Evolutionary conservation across 2,329 filamentous ascomycete genomes (phyloP).

Genomic region (Fusarium succisae): DNA sequence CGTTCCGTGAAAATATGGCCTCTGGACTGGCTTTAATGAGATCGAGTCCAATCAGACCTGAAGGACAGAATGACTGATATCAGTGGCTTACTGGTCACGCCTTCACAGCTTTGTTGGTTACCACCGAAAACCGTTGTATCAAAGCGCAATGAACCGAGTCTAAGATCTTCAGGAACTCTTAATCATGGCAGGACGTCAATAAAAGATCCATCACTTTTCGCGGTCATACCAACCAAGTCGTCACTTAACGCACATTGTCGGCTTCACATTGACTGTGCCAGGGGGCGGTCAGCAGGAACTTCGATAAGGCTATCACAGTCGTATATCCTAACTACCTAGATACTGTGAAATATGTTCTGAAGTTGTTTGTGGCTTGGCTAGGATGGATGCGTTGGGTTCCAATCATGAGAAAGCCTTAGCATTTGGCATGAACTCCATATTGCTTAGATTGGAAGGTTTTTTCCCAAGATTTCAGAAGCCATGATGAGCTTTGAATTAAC

Average conservation of each 20-base stretch:
- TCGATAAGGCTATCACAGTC: neutral
- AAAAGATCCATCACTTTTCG: neutral
- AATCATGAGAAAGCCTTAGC: constrained; percentile 23
- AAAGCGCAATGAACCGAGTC: neutral
- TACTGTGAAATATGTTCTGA: constrained; percentile 20
- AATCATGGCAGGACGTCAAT: neutral
- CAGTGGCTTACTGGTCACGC: neutral
- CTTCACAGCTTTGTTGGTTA: neutral
- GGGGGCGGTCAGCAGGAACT: neutral
- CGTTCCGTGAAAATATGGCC: constrained; percentile 21
- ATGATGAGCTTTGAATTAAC: neutral
- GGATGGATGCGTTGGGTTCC: constrained; percentile 25
- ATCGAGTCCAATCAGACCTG: constrained; percentile 31
- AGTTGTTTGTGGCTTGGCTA: constrained; percentile 15
- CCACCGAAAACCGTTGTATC: neutral
- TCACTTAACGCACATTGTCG: neutral
- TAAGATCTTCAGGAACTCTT: constrained; percentile 24
- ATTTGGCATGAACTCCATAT: neutral
- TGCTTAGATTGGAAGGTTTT: neutral
- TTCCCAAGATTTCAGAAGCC: neutral
- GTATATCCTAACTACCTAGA: neutral
- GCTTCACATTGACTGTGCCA: neutral
- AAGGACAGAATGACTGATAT: constrained; percentile 11
- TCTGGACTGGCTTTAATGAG: constrained; percentile 27
- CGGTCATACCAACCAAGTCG: neutral